Evolutionary conservation across 441 rosid species (phyloP).

Genomic region (Raphanus hybrid): DNA sequence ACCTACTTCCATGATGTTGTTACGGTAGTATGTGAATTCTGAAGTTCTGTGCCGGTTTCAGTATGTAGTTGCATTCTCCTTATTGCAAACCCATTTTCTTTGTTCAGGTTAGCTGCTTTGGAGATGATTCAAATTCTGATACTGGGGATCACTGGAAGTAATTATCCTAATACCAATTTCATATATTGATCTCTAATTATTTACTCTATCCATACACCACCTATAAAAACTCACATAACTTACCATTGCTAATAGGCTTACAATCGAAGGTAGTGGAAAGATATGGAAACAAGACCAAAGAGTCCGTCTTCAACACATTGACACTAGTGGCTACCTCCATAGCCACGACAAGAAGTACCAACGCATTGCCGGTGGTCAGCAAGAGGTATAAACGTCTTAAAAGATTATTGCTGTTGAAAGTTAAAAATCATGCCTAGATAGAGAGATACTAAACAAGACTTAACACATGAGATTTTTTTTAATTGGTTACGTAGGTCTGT

Average conservation of each 20-base stretch:
- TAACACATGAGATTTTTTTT: conserved; percentile 10
- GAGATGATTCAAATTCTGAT: conserved; percentile 89
- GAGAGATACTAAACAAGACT: neutral
- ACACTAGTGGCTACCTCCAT: conserved; percentile 90
- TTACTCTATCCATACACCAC: neutral
- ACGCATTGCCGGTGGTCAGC: conserved; percentile 98
- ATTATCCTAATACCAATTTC: conserved; percentile 24
- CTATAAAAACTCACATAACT: neutral
- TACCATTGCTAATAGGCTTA: conserved; percentile 54
- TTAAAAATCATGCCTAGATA: neutral
- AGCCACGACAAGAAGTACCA: conserved; percentile 97
- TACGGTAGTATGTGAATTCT: neutral
- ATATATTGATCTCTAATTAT: neutral
- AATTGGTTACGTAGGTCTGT: conserved; percentile 63
- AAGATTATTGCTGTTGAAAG: neutral
- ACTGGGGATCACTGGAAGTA: conserved; percentile 98
- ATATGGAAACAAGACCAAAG: conserved; percentile 95
- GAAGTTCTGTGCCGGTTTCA: neutral
- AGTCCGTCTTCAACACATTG: conserved; percentile 90
- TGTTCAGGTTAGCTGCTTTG: conserved; percentile 93
- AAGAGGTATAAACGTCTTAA: conserved; percentile 66
- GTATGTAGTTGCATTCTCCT: neutral
- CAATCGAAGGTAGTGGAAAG: conserved; percentile 89
- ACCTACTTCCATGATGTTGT: too few relatives aligned
- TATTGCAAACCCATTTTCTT: neutral